Evolutionary conservation across 805 yeast genomes (phyloP).

Genomic region (Brettanomyces bruxellensis): DNA sequence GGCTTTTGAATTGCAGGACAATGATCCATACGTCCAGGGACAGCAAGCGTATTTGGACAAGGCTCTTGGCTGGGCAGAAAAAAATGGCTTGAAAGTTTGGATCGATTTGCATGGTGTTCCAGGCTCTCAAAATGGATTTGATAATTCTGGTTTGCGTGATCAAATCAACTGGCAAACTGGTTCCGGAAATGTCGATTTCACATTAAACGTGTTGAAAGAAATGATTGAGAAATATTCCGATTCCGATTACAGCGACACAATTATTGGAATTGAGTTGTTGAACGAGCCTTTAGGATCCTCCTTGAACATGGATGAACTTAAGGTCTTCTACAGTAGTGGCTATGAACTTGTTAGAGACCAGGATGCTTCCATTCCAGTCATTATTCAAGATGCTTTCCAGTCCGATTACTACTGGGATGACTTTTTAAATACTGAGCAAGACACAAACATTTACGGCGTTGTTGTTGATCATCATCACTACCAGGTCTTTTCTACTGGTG

Average conservation of each 20-base stretch:
- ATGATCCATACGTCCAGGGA: slow-evolving; percentile 60
- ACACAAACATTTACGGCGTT: slow-evolving; percentile 41
- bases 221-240: slow-evolving; percentile 47
- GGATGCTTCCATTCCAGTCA: slow-evolving; percentile 28
- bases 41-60: slow-evolving; percentile 55
- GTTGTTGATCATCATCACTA: slow-evolving; percentile 86
- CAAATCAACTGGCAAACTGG: slow-evolving; percentile 32
- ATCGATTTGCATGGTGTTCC: slow-evolving; percentile 77
- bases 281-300: slow-evolving; percentile 67
- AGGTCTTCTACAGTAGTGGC: slow-evolving; percentile 52
- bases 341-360: slow-evolving; percentile 53
- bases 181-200: slow-evolving; percentile 35
- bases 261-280: slow-evolving; percentile 59
- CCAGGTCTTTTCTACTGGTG: slow-evolving; percentile 66
- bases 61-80: slow-evolving; percentile 61
- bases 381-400: slow-evolving; percentile 77
- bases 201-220: slow-evolving; percentile 39
- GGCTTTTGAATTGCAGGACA: slow-evolving; percentile 47
- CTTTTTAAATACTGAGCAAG: slow-evolving; percentile 32
- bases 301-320: slow-evolving; percentile 48
- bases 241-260: slow-evolving; percentile 39
- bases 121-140: slow-evolving; percentile 83
- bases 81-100: slow-evolving; percentile 55
- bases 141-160: slow-evolving; percentile 64
- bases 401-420: slow-evolving; percentile 54